phyloP scores from a whole-genome alignment of 108 stramenopile species.

The Nannochloropsis gaditana region DNA sequence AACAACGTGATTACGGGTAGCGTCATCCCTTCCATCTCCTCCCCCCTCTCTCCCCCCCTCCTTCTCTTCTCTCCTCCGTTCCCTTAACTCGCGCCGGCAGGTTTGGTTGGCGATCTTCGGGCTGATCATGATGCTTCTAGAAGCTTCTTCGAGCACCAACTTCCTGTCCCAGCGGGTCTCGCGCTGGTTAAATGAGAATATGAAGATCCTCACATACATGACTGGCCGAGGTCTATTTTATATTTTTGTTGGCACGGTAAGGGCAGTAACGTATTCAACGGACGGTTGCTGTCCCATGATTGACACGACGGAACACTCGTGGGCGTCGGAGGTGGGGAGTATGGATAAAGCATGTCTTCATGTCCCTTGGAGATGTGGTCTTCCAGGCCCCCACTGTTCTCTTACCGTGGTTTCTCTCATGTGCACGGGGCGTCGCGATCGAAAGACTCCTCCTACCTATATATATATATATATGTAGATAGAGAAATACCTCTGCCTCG shows the following conservation, averaged over 20 bases:
- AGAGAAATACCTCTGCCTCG: too few relatives aligned
- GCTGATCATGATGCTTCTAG: not conserved
- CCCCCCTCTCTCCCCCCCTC: not conserved
- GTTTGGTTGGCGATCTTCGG: not conserved
- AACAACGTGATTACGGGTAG: not conserved
- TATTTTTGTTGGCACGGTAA: not conserved
- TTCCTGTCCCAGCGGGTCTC: not conserved
- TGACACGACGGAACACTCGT: too few relatives aligned
- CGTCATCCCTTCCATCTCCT: not conserved
- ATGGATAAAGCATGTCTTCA: too few relatives aligned
- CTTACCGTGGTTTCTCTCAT: too few relatives aligned
- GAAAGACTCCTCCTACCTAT: too few relatives aligned
- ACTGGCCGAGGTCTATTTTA: not conserved
- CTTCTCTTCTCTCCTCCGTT: too few relatives aligned
- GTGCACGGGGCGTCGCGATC: too few relatives aligned
- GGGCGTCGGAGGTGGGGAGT: too few relatives aligned
- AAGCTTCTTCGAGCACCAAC: not conserved
- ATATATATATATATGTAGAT: too few relatives aligned
- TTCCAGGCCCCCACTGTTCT: too few relatives aligned
- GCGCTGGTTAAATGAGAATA: not conserved
- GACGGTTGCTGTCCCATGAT: too few relatives aligned
- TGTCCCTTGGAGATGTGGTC: too few relatives aligned
- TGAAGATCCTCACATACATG: slow-evolving; percentile 14
- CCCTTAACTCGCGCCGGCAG: not conserved
- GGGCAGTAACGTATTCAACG: not conserved